Percentiles rank a stretch among this genome's conserved stretches.
These are phyloP conservation scores for Gentiana dahurica DNA, from an alignment of 257 asterid species.

Conservation along the genomic window DNA sequence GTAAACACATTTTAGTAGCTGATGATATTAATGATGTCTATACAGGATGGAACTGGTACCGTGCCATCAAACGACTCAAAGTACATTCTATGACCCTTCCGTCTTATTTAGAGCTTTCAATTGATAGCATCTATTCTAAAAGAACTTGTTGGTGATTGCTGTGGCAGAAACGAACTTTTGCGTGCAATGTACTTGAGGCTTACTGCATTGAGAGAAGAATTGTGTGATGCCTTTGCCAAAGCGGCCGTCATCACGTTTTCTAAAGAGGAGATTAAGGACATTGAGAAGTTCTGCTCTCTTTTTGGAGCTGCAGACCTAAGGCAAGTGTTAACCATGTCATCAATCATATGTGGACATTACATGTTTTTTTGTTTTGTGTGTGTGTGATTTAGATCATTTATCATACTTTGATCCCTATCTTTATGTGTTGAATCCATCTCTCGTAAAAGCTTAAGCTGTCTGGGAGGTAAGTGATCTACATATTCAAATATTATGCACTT, in stretches of 20 bases:
- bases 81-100: conserved; percentile 33
- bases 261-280: conserved; percentile 38
- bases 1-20: neutral
- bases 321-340: conserved; percentile 17
- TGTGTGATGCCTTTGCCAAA: conserved; percentile 49
- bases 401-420: too few relatives aligned
- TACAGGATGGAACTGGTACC: conserved; percentile 41
- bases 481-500: too few relatives aligned
- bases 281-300: conserved; percentile 58
- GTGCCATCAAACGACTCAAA: conserved; percentile 61
- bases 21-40: conserved; percentile 20
- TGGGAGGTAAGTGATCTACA: too few relatives aligned
- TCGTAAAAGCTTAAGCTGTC: too few relatives aligned
- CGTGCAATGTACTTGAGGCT: conserved; percentile 87
- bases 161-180: conserved; percentile 67
- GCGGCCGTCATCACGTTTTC: conserved; percentile 51
- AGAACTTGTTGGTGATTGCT: conserved; percentile 6
- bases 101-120: conserved; percentile 5
- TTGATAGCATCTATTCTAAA: conserved; percentile 4
- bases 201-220: conserved; percentile 49
- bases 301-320: conserved; percentile 72
- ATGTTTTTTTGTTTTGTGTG: too few relatives aligned
- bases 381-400: too few relatives aligned
- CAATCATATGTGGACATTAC: too few relatives aligned
- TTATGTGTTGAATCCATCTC: too few relatives aligned